Evolutionary conservation across 371 early-diverging fungal genomes (phyloP), one percentile per base, ranked within the genome.

Genomic region (Mucor circinelloides): DNA sequence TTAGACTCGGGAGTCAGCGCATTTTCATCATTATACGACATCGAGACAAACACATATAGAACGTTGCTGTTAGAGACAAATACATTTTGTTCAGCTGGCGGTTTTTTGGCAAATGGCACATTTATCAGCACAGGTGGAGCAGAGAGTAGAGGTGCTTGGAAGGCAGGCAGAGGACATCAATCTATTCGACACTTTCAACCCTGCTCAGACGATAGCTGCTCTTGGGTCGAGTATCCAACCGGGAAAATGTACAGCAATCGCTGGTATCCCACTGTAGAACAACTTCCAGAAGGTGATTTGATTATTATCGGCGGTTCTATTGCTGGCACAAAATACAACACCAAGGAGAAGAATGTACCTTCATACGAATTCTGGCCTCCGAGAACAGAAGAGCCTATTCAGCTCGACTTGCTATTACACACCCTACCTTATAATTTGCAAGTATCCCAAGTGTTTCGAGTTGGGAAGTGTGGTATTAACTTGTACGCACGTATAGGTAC

Each of bases 61-160:
- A 60, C 78, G 19, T 59, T 89, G 2, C 67, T 76, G 38, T 66
- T 87, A 15, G 73, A 80, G 19, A 87, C 89, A 40, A 89, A 89
- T 59, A 89, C 87, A 6, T 89, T 89, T 60, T 89, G 89, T 63
- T 87, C 87, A 3, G 87, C 83, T 7, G 89, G 89, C 55, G 85
- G 86, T 15, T 86, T 85, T 64, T 71, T 87, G 31, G 77, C 63
- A 6, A 85, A 89, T 36, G 87, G 87, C 17, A 87, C 83, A 3
- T 72, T 89, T 52, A 85, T 89, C 59, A 84, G 83, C 57, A 85
- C 83, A 1, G 89, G 87, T 21, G 89, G 89, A 21, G 87, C 80
- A 10, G 87, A 87, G 62, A 68, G 72, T 31, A 73, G 83, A 32
- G 68, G 77, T 21, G 65, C 66, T 1, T 79, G 78, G 78, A 76